Evolutionary conservation across 1,284 basidiomycete genomes (phyloP), one percentile per base, ranked within the genome.

Genomic region (Pascua guehoae): DNA sequence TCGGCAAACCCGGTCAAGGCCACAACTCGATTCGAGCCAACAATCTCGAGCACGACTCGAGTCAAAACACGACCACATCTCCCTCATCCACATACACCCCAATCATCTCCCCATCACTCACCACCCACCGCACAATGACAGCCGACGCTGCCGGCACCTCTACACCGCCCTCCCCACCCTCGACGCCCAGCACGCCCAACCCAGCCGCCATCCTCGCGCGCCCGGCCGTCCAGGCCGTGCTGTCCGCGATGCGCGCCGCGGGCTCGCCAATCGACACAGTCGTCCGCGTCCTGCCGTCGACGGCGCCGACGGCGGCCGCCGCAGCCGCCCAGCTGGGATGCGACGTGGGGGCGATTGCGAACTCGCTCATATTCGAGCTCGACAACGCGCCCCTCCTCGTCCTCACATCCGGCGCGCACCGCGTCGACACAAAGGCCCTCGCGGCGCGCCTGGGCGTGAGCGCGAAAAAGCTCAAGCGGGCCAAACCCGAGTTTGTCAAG

Each of bases 311-410:
- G 11, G 58, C 58, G 1, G 54, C 51, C 8, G 40, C 54, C 14
- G 58, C 58, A 1, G 58, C 58, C 7, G 58, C 51, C 5, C 51
- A 47, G 24, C 43, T 60, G 11, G 48, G 24, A 12, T 56, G 54
- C 41, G 10, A 15, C 2, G 51, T 56, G 2, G 54, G 48, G 37
- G 58, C 58, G 44, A 60, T 60, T n/a, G 58, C 58, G 18, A 60
- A 60, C 45, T 54, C 51, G 51, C 58, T 60, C 41, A 44, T 60
- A n/a, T 60, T 60, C 42, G 47, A 48, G 5, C 40, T 16, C 12
- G 49, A 16, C 41, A 42, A 12, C 39, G 32, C 16, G 14, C 54
- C 58, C 2, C 51, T 60, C 1, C 54, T 60, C 17, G 46, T 63
- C 18, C 53, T 57, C 8, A 60, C 58, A 8, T 43, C 44, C 9